Base-by-base conservation (phyloP, 2,329 filamentous ascomycete species). In the Decorospora gaudefroyi region DNA sequence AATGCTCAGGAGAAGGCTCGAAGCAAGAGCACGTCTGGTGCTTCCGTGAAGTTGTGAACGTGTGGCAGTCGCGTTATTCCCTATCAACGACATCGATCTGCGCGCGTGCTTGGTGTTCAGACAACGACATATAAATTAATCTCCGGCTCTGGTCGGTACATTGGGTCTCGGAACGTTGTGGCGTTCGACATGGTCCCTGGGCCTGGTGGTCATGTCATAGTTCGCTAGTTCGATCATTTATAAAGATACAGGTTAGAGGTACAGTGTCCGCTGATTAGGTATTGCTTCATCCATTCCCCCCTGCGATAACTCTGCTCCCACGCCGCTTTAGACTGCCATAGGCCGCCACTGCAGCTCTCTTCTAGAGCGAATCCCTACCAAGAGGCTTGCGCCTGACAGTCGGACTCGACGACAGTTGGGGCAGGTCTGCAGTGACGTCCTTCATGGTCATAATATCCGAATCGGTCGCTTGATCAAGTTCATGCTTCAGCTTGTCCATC, bases 381-480 rank as follows among this genome's bases (percentile, higher is more conserved):
- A 60, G 42, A 16, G 51, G 54, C 30, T 57, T 57, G 15, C 55
- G 57, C 19, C 41, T 42, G 3, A 52, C 37, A 13, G 47, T 27
- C 9, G 46, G 40, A n/a, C 34, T 45, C 1, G 42, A 22, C 13
- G 51, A 17, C n/a, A 50, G 15, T n/a, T 42, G 38, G 2, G 57
- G 51, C 9, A 57, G 28, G 9, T 30, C 43, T 10, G 52, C 28
- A 6, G 30, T 38, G 6, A 59, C 32, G 12, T 46, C 50, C 15
- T 42, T 48, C 46, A 55, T 49, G 2, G 31, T 26, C 32, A 45
- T 34, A 23, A 29, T 38, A 32, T 49, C 44, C 11, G 42, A n/a
- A 6, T 51, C 36, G 6, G 33, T 39, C 6, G 32, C 26, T 18
- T 44, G 30, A 7, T 43, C 31, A n/a, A 54, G 21, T 16, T 51